Conservation (phyloP, 345 rosid genomes). For the Excoecaria agallocha region DNA sequence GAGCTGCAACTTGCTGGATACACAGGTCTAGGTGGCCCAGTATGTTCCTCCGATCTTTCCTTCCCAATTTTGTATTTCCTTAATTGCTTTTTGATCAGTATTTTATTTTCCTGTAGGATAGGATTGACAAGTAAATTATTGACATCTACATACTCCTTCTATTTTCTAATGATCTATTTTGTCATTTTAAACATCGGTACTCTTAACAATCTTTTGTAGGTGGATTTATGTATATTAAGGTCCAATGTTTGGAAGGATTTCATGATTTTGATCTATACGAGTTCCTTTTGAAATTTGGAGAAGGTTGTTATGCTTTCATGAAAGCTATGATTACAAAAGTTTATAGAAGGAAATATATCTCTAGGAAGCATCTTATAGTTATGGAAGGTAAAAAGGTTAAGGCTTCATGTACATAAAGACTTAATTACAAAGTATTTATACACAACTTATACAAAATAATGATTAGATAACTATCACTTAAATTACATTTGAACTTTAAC, state of each 20-base stretch:
- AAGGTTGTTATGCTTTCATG: neutral
- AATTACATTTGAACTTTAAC: no score
- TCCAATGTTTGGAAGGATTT: neutral
- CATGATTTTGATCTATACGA: neutral
- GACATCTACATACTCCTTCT: neutral
- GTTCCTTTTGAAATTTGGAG: neutral
- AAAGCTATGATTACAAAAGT: neutral
- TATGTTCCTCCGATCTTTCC: constrained; percentile 29
- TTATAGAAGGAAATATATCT: neutral
- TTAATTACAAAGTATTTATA: no score
- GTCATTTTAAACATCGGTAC: neutral
- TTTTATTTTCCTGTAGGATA: neutral
- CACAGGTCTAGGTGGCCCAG: constrained; percentile 86
- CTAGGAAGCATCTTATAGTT: neutral
- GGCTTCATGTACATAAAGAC: no score
- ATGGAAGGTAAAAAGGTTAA: neutral
- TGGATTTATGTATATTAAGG: neutral
- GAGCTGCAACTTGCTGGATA: constrained; percentile 74
- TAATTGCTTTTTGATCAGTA: neutral
- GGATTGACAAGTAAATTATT: no score
- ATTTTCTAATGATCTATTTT: neutral
- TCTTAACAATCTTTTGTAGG: neutral
- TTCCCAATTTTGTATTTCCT: neutral
- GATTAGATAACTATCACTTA: no score
- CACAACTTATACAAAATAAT: no score